Evolutionary conservation across 495 filamentous ascomycete species (phyloP), one percentile per base, ranked within the genome.

Genomic region (Penicillium robsamsonii): DNA sequence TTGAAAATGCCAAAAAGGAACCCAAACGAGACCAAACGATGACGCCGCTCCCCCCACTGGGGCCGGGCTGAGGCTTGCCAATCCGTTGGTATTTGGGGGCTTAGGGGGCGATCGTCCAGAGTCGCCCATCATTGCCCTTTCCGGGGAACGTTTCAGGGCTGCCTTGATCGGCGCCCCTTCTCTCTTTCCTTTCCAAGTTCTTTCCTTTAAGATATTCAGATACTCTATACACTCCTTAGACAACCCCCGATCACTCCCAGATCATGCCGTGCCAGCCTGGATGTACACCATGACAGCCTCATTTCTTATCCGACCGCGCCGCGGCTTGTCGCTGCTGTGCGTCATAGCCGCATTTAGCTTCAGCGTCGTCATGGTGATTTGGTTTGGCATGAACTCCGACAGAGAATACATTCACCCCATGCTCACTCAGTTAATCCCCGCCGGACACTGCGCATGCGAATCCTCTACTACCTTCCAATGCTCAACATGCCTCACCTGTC

Each of bases 301-400:
- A 33, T 61, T 60, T 56, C 48, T 65, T 57, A 50, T 68, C 46
- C 67, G 60, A n/a, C 63, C 63, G 15, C 63, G 68, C 50, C 65
- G 58, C 49, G 55, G 62, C 30, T 58, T 72, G 37, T 61, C 53
- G 11, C 33, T 66, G 7, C 49, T 75, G 11, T 70, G 52, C 42
- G 17, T 63, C 54, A 46, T 69, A 11, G 51, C 53, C 9, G 38
- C 67, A 17, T 12, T 71, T 7, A 56, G 17, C 40, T 57, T 60
- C 47, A 38, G 44, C 44, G 42, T 56, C 45, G 55, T 70, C 35
- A 12, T 70, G 46, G 29, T 57, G 48, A 63, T 76, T 42, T 76
- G 73, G 73, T 73, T 68, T 65, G 70, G 63, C 58, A 63, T 75
- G 61, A 75, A 75, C 57, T 70, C 71, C 9, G 73, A 76, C 37